Evolutionary conservation across 371 early-diverging fungal genomes (phyloP).

Genomic region (Mortierella sp.): DNA sequence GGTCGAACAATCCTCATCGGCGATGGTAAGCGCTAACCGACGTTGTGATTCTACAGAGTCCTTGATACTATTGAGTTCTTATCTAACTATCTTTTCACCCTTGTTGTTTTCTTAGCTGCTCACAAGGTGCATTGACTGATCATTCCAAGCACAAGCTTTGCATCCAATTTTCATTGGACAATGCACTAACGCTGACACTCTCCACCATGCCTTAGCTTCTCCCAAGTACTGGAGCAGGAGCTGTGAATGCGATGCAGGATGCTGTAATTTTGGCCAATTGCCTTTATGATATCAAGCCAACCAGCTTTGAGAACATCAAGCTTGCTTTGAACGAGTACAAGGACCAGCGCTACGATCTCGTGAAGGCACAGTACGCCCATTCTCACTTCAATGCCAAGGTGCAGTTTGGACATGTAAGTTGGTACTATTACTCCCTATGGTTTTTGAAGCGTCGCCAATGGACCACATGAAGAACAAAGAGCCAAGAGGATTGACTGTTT

Average conservation of each 20-base stretch:
- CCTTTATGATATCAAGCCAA: constrained; percentile 18
- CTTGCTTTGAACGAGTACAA: constrained; percentile 24
- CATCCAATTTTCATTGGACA: background rate
- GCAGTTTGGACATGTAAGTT: background rate
- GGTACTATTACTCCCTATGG: no score
- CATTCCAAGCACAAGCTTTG: background rate
- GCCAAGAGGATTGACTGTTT: no score
- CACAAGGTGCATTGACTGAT: constrained; percentile 32
- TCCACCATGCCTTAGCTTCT: background rate
- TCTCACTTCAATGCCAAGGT: background rate
- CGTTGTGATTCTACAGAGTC: no score
- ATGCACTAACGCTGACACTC: background rate
- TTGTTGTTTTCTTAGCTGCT: background rate
- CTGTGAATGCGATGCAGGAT: constrained; percentile 45
- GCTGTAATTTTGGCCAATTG: constrained; percentile 35
- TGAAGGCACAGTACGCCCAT: constrained; percentile 16
- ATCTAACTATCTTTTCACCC: background rate
- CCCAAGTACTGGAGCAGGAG: constrained; percentile 40
- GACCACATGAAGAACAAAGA: no score
- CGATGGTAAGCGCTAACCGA: constrained; percentile 39
- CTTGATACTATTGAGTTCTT: no score
- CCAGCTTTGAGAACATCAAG: constrained; percentile 2
- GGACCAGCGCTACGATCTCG: constrained; percentile 18
- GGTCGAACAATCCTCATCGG: constrained; percentile 31
- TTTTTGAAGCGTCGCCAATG: no score